Percentiles rank a stretch among this genome's conserved stretches.
Conservation (phyloP, 2,329 filamentous ascomycete species). For the Seiridium cupressi region DNA sequence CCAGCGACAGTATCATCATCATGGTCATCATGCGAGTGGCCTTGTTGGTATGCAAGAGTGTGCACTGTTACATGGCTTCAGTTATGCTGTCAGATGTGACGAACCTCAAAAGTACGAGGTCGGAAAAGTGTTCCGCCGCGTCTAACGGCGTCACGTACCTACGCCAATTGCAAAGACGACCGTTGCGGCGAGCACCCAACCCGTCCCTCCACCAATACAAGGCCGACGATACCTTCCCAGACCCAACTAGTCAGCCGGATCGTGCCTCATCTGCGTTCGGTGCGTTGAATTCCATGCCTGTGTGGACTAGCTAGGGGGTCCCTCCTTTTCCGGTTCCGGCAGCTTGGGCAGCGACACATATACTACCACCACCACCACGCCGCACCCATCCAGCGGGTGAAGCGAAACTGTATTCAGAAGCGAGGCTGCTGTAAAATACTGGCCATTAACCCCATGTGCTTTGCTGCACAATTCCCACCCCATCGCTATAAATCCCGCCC, state of each 20-base stretch:
- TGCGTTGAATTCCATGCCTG: neutral
- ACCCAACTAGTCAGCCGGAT: neutral
- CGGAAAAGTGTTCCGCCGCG: no score
- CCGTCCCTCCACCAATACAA: neutral
- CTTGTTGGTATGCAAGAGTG: no score
- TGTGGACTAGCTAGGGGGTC: neutral
- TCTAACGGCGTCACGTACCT: no score
- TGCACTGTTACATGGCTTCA: no score
- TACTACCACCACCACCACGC: neutral
- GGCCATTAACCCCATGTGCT: neutral
- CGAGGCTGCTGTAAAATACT: neutral
- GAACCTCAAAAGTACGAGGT: no score
- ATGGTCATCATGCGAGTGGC: neutral
- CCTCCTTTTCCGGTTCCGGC: neutral
- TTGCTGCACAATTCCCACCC: neutral
- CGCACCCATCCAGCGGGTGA: no score
- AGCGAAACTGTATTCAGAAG: neutral
- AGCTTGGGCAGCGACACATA: constrained; percentile 9
- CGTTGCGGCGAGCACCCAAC: neutral
- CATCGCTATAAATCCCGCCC: neutral
- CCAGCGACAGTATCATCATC: neutral
- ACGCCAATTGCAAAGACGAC: no score
- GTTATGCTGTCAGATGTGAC: no score
- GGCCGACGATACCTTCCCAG: neutral
- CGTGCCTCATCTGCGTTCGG: neutral